A percentile compares a stretch with the other conserved stretches of the same genome.
These are phyloP conservation scores for Daldinia decipiens DNA, from an alignment of 495 filamentous ascomycete species.

Conservation along the genomic window DNA sequence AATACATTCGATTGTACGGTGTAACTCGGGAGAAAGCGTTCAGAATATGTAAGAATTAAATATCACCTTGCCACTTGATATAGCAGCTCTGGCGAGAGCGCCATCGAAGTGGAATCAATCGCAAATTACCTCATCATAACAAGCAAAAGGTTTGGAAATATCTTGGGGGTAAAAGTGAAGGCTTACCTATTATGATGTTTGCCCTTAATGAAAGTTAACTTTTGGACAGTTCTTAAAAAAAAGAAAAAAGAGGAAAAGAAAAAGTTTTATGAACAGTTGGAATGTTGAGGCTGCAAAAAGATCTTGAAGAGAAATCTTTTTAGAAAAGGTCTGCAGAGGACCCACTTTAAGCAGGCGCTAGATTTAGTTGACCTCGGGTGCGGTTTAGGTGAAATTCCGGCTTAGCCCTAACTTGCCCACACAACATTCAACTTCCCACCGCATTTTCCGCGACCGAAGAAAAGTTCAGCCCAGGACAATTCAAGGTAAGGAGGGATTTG, in stretches of 20 bases:
- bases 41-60: slow-evolving; percentile 99
- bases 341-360: slow-evolving; percentile 1
- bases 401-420: slow-evolving; percentile 44
- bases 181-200: slow-evolving; percentile 4
- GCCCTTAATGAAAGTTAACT: neutral
- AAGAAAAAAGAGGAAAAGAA: neutral
- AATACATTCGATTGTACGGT: neutral
- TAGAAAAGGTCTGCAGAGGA: slow-evolving; percentile 26
- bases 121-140: slow-evolving; percentile 98
- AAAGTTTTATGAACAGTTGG: neutral
- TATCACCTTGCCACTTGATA: slow-evolving; percentile 81
- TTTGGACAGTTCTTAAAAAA: neutral
- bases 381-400: slow-evolving; percentile 36
- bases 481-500: slow-evolving; percentile 41
- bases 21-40: slow-evolving; percentile 46
- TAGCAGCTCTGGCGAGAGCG: slow-evolving; percentile 85
- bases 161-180: neutral
- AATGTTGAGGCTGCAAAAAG: slow-evolving; percentile 8
- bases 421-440: slow-evolving; percentile 41
- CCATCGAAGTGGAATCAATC: slow-evolving; percentile 87
- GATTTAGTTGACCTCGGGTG: slow-evolving; percentile 29
- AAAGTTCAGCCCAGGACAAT: slow-evolving; percentile 41
- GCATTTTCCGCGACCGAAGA: slow-evolving; percentile 34
- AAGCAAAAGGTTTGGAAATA: slow-evolving; percentile 39
- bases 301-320: slow-evolving; percentile 8